These are phyloP conservation scores for Oropetium thomaeum DNA, from an alignment of 176 grass and related monocot species.

Conservation along the genomic window DNA sequence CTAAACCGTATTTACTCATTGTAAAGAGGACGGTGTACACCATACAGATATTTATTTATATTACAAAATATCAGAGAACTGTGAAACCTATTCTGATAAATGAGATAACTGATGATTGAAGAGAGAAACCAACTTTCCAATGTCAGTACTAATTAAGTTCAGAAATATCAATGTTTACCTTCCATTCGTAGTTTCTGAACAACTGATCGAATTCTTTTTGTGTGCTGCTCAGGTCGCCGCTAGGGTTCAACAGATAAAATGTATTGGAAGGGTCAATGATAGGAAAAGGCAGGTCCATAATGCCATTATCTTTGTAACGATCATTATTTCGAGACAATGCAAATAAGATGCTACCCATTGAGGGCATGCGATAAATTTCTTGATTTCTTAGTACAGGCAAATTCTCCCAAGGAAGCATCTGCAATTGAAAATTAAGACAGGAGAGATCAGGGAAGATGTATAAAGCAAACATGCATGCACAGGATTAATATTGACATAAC, in stretches of 20 bases:
- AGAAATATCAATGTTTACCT: slow-evolving; percentile 44
- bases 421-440: slow-evolving; percentile 33
- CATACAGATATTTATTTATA: slow-evolving; percentile 7
- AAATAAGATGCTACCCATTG: slow-evolving; percentile 51
- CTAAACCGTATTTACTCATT: too few species aligned
- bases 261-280: slow-evolving; percentile 60
- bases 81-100: slow-evolving; percentile 15
- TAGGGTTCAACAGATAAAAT: slow-evolving; percentile 83
- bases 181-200: slow-evolving; percentile 67
- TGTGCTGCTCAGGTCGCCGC: slow-evolving; percentile 59
- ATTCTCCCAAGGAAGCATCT: slow-evolving; percentile 98
- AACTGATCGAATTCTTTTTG: slow-evolving; percentile 57
- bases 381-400: slow-evolving; percentile 73
- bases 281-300: slow-evolving; percentile 44
- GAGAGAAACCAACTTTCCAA: slow-evolving; percentile 8
- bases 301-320: slow-evolving; percentile 24
- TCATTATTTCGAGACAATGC: slow-evolving; percentile 48
- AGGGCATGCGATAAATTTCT: slow-evolving; percentile 90
- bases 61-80: not conserved
- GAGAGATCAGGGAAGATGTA: slow-evolving; percentile 26
- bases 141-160: slow-evolving; percentile 21
- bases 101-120: not conserved
- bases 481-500: not conserved
- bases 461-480: not conserved
- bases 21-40: too few species aligned